Base-by-base conservation (phyloP, 2,329 filamentous ascomycete genomes). In the Botrytis pseudocinerea region DNA sequence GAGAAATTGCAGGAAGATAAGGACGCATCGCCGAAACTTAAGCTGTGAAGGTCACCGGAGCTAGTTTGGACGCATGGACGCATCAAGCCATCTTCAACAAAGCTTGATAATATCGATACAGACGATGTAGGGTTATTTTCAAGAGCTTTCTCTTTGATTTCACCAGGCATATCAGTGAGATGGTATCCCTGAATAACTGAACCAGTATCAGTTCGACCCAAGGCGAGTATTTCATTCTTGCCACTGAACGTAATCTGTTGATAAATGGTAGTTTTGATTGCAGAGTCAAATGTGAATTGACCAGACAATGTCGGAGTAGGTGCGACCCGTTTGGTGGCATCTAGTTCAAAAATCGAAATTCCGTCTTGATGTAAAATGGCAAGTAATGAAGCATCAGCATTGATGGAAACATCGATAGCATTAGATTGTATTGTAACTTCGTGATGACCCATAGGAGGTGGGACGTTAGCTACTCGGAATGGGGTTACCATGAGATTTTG, bases 401-500 rank as follows among this genome's bases (percentile, higher is more conserved):
- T 92, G 76, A 98, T 90, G 0, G 91, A 89, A 69, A 96, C 89
- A 82, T 98, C 94, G 28, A 93, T 83, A 4, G 90, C 87, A 70
- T 91, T 90, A 0, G 86, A 86, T 22, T 88, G 84, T 42, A 92
- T 82, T 20, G 84, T 78, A 28, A 98, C 78, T 73, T 97, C 93
- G 76, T 92, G 92, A 75, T 95, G 86, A 25, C 94, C 90, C 94
- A 98, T 98, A 0, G 96, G 96, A 42, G 96, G 96, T 38, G 96
- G 96, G 4, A 98, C 87, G 78, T 96, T 97, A 20, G 94, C 92
- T 68, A 91, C 87, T 75, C 93, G 88, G 76, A 99, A 87, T 0
- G 96, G 94, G 0, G 96, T 98, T 63, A 98, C 82, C 80, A 97
- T 97, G 73, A 98, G 82, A 4, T 80, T 88, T 65, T 84, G 88